Evolutionary conservation across 1,284 basidiomycete species (phyloP).

Genomic region (Marasmius tenuissimus): DNA sequence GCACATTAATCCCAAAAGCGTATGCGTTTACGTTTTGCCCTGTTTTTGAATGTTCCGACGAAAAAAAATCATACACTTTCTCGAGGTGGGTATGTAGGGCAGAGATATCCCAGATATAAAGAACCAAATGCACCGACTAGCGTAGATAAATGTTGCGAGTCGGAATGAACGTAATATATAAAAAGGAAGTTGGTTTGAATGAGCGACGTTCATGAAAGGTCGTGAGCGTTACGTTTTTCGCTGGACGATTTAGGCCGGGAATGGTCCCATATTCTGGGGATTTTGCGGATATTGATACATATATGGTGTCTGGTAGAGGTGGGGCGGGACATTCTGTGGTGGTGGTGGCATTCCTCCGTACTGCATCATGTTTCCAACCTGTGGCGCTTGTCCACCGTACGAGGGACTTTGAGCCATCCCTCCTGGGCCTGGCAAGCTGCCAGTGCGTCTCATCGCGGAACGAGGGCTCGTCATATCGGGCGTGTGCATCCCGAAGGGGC

Average conservation of each 20-base stretch:
- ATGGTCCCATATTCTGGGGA: constrained; percentile 72
- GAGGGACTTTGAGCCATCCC: constrained; percentile 46
- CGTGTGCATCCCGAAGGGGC: constrained; percentile 67
- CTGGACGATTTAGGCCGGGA: constrained; percentile 58
- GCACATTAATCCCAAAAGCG: constrained; percentile 20
- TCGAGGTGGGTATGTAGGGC: constrained; percentile 30
- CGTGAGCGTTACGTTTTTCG: constrained; percentile 21
- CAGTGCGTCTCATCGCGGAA: constrained; percentile 53
- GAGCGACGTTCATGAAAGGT: constrained; percentile 39
- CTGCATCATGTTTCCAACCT: constrained; percentile 62
- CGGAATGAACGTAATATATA: constrained; percentile 23
- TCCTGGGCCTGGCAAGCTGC: constrained; percentile 34
- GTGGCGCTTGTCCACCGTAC: constrained; percentile 58
- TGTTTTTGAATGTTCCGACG: constrained; percentile 20
- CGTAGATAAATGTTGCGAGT: constrained; percentile 5
- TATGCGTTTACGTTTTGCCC: constrained; percentile 10
- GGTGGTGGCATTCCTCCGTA: constrained; percentile 56
- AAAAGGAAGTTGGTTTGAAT: constrained; percentile 22
- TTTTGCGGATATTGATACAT: constrained; percentile 82
- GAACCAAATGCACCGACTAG: constrained; percentile 25
- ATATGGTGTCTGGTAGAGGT: constrained; percentile 71
- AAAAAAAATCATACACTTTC: constrained; percentile 32
- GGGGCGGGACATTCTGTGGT: constrained; percentile 59
- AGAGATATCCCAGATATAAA: constrained; percentile 24
- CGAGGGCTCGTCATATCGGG: constrained; percentile 58